Evolutionary conservation across 1,284 basidiomycete genomes (phyloP).

Genomic region (Amylostereum areolatum): DNA sequence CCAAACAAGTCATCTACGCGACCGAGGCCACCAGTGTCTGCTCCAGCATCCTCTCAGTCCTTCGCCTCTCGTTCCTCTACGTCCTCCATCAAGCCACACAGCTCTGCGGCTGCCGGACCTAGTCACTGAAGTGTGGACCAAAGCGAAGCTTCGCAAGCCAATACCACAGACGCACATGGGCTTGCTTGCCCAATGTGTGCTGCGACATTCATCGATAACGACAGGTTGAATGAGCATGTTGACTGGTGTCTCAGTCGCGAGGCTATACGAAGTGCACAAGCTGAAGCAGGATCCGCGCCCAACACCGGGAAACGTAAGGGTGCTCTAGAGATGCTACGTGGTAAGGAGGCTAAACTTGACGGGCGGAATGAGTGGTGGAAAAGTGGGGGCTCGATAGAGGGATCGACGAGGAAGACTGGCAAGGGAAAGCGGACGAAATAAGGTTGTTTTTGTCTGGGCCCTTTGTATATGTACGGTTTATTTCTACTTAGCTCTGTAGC

Average conservation of each 20-base stretch:
- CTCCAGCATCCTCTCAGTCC: conserved; percentile 2
- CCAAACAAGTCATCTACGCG: not conserved
- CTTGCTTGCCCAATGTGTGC: conserved; percentile 62
- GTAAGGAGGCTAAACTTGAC: not conserved
- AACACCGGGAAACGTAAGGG: conserved; percentile 14
- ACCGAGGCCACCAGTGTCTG: conserved; percentile 2
- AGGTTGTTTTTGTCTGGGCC: no score
- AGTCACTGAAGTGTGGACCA: conserved; percentile 4
- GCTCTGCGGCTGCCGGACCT: not conserved
- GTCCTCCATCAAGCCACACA: not conserved
- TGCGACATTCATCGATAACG: conserved; percentile 54
- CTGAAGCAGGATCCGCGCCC: conserved; percentile 15
- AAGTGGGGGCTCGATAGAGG: not conserved
- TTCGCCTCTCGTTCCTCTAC: not conserved
- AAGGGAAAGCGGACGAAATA: no score
- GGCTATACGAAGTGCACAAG: conserved; percentile 64
- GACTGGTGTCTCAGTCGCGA: conserved; percentile 73
- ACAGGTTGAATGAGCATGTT: conserved; percentile 64
- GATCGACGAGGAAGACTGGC: no score
- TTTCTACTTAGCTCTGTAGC: no score
- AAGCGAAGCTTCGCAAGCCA: not conserved
- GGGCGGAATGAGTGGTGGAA: conserved; percentile 5
- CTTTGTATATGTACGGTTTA: no score
- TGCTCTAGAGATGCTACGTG: conserved; percentile 13
- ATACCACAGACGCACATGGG: conserved; percentile 13